Evolutionary conservation across 352 stramenopile genomes (phyloP).

Genomic region (Globisporangium cystogenes): DNA sequence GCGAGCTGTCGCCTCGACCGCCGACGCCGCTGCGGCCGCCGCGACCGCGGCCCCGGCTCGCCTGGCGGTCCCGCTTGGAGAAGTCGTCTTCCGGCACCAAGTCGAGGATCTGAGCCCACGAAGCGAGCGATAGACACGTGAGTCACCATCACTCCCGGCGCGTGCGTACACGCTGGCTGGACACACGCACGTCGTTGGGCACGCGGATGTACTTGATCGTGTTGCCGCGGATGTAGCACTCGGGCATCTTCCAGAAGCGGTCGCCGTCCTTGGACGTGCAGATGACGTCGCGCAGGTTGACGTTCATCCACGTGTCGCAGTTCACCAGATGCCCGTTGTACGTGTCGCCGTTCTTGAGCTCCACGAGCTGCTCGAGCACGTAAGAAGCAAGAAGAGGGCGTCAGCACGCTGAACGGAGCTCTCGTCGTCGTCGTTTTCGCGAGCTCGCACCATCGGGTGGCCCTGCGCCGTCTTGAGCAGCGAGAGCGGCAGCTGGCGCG

Average conservation of each 20-base stretch:
- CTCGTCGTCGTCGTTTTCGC: too few species aligned
- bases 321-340: constrained; percentile 98
- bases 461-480: constrained; percentile 94
- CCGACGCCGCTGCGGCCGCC: constrained; percentile 50
- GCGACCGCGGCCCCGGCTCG: constrained; percentile 66
- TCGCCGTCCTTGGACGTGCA: constrained; percentile 97
- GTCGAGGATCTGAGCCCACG: constrained; percentile 82
- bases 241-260: constrained; percentile 97
- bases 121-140: neutral
- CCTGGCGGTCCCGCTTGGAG: constrained; percentile 70
- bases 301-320: constrained; percentile 99
- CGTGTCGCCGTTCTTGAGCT: constrained; percentile 99
- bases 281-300: constrained; percentile 98
- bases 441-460: constrained; percentile 91
- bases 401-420: neutral
- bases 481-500: constrained; percentile 90
- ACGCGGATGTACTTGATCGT: constrained; percentile 99
- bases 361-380: constrained; percentile 79
- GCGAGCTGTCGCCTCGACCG: constrained; percentile 15
- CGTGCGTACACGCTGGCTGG: too few species aligned
- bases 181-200: constrained; percentile 87
- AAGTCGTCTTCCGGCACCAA: constrained; percentile 94
- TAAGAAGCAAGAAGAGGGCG: neutral
- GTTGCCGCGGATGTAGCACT: constrained; percentile 98
- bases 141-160: neutral